Conservation (phyloP, 2,329 filamentous ascomycete genomes). For the Helotiales sp. region DNA sequence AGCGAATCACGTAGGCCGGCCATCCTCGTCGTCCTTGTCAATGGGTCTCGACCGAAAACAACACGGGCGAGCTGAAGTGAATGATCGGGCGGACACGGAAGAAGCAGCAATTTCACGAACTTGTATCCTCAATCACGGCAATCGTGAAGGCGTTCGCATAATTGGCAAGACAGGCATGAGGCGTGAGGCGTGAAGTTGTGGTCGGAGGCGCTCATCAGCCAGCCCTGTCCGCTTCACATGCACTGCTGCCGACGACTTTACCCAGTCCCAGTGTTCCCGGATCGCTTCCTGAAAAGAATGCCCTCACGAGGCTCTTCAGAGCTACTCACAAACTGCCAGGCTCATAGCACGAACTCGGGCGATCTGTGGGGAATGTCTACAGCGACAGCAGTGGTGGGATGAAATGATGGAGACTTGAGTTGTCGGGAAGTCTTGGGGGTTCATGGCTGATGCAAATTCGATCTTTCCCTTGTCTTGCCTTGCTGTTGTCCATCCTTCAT, state of each 20-base stretch:
- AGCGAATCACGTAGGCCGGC: slow-evolving; percentile 15
- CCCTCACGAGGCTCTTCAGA: slow-evolving; percentile 2
- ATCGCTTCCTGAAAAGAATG: neutral
- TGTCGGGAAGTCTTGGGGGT: neutral
- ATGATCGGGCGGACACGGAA: slow-evolving; percentile 32
- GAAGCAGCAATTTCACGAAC: slow-evolving; percentile 20
- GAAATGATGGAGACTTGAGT: neutral
- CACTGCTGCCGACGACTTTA: neutral
- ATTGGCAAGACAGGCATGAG: slow-evolving; percentile 1
- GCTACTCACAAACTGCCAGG: neutral
- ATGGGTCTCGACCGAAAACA: slow-evolving; percentile 30
- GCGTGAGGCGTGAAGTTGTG: neutral
- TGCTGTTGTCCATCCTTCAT: neutral
- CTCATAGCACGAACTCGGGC: slow-evolving; percentile 5
- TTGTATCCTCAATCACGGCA: neutral
- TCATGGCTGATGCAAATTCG: slow-evolving; percentile 3
- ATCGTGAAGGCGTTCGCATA: slow-evolving; percentile 5
- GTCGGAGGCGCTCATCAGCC: neutral
- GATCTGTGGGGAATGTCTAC: neutral
- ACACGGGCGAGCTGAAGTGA: slow-evolving; percentile 24
- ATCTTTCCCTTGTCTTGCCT: neutral
- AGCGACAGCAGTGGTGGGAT: slow-evolving; percentile 7
- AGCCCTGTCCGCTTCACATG: neutral
- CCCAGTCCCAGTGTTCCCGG: neutral
- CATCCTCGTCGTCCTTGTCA: slow-evolving; percentile 14